phyloP scores from a whole-genome alignment of 345 rosid species.

The Combretum micranthum region DNA sequence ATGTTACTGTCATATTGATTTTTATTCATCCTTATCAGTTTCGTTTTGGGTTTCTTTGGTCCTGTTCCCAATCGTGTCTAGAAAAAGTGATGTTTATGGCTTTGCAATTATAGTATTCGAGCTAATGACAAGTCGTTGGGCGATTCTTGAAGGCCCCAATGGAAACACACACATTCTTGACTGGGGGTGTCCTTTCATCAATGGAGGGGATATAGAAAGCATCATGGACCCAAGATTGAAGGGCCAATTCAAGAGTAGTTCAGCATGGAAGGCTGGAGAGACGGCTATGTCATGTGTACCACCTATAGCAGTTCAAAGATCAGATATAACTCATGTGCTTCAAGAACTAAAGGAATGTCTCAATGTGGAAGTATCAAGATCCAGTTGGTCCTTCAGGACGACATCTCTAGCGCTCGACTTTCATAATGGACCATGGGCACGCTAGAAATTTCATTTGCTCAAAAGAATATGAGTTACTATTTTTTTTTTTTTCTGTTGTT shows the following conservation, averaged over 20 bases:
- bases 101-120: conserved; percentile 36
- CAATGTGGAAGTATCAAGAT: not conserved
- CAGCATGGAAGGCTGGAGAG: conserved; percentile 16
- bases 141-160: conserved; percentile 6
- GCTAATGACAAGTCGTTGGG: conserved; percentile 30
- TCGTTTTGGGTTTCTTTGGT: too few species aligned
- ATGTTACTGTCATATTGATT: too few species aligned
- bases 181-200: conserved; percentile 9
- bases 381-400: not conserved
- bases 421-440: too few species aligned
- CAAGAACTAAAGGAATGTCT: conserved; percentile 11
- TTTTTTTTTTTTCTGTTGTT: too few species aligned
- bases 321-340: conserved; percentile 14
- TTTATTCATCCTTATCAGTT: too few species aligned
- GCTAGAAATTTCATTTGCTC: too few species aligned
- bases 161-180: not conserved
- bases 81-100: conserved; percentile 45
- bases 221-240: conserved; percentile 16
- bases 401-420: not conserved
- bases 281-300: conserved; percentile 12
- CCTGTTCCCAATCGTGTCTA: too few species aligned
- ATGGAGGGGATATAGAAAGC: conserved; percentile 16
- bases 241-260: conserved; percentile 5
- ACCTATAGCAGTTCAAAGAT: conserved; percentile 9
- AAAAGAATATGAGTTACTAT: too few species aligned